Conservation (phyloP, 2,329 filamentous ascomycete species). For the Talaromyces sp. region DNA sequence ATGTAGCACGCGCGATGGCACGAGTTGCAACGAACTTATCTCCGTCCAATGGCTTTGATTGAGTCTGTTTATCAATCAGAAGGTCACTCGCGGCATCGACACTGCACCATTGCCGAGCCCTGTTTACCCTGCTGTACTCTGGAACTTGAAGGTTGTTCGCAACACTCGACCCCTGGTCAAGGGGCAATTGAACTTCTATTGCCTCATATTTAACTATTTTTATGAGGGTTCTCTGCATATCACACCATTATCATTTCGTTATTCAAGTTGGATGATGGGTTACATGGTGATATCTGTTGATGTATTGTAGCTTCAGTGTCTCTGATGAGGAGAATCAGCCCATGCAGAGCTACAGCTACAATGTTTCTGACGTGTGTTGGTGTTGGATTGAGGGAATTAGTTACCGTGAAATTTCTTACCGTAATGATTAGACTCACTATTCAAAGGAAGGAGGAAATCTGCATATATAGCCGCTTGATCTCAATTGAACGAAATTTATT, state of each 20-base stretch:
- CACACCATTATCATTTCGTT: neutral
- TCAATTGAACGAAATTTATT: neutral
- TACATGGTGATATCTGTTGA: conserved; percentile 4
- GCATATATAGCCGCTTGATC: neutral
- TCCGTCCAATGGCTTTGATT: neutral
- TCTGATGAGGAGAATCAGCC: neutral
- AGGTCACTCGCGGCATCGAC: conserved; percentile 1
- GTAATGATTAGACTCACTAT: too few species aligned
- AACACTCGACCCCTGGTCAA: neutral
- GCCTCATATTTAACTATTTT: conserved; percentile 1
- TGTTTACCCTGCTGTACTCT: neutral
- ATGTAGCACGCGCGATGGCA: neutral
- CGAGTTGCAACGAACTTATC: conserved; percentile 4
- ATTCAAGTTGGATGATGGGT: neutral
- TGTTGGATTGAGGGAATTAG: neutral
- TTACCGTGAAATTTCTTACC: neutral
- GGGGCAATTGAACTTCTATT: neutral
- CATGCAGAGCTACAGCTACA: conserved; percentile 8
- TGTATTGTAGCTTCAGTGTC: neutral
- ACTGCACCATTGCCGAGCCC: neutral
- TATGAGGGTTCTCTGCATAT: neutral
- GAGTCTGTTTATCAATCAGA: conserved; percentile 1
- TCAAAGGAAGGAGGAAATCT: too few species aligned
- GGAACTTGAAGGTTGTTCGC: neutral
- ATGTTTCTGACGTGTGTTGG: neutral